Evolutionary conservation across 176 grass and related monocot genomes (phyloP).

Genomic region (Aegilops umbellulata): DNA sequence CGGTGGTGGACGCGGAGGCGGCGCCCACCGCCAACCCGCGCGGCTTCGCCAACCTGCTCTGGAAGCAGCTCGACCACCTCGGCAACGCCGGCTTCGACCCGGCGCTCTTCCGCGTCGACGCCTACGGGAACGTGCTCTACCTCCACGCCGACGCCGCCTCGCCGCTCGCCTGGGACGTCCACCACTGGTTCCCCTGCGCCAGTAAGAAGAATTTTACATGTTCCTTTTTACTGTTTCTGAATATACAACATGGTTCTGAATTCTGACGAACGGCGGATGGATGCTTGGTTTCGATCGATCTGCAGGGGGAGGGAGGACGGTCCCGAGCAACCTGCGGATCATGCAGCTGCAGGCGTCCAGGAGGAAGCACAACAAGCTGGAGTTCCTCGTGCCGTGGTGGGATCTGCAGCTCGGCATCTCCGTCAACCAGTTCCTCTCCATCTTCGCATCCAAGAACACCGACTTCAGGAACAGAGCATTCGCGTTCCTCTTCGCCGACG

Average conservation of each 20-base stretch:
- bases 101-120: conserved; percentile 78
- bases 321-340: conserved; percentile 84
- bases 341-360: conserved; percentile 72
- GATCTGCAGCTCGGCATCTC: conserved; percentile 93
- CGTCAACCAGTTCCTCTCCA: conserved; percentile 86
- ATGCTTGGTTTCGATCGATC: not conserved
- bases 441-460: conserved; percentile 64
- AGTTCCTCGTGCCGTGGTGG: conserved; percentile 96
- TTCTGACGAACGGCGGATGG: not conserved
- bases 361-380: conserved; percentile 79
- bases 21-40: conserved; percentile 61
- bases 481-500: conserved; percentile 73
- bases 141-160: conserved; percentile 79
- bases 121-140: conserved; percentile 91
- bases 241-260: not conserved
- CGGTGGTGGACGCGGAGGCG: conserved; percentile 65
- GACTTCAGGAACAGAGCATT: conserved; percentile 92
- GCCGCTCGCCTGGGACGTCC: conserved; percentile 84
- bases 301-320: conserved; percentile 82
- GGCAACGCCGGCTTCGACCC: conserved; percentile 98
- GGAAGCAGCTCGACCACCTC: conserved; percentile 97
- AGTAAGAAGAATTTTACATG: conserved; percentile 26
- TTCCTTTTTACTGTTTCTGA: no score
- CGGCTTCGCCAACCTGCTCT: conserved; percentile 87
- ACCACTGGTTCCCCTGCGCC: conserved; percentile 86